Evolutionary conservation across 768 basidiomycete genomes (phyloP).

Genomic region (Lactifluus volemus): DNA sequence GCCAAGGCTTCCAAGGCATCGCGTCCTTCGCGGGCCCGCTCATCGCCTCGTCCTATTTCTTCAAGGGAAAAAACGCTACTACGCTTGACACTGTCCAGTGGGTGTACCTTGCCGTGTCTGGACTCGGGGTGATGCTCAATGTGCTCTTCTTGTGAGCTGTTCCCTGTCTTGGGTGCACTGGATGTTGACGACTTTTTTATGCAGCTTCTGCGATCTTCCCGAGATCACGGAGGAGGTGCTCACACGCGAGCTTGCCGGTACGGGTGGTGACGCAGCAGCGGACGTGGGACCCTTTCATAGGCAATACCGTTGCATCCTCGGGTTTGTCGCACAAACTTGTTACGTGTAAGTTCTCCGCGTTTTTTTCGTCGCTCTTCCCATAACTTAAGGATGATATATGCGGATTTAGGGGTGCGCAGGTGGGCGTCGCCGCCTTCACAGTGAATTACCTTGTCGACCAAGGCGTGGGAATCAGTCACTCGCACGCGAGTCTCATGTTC

Average conservation of each 20-base stretch:
- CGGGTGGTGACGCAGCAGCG: constrained; percentile 28
- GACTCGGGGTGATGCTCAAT: constrained; percentile 53
- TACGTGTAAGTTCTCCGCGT: constrained; percentile 40
- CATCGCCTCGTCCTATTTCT: constrained; percentile 70
- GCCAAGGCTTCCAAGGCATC: constrained; percentile 72
- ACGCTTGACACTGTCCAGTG: constrained; percentile 62
- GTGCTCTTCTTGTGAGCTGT: constrained; percentile 49
- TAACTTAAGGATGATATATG: neutral
- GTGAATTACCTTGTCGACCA: constrained; percentile 66
- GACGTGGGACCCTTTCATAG: constrained; percentile 53
- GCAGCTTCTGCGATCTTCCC: constrained; percentile 54
- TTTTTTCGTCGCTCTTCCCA: neutral
- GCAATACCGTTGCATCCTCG: constrained; percentile 64
- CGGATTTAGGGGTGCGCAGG: constrained; percentile 47
- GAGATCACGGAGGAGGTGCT: constrained; percentile 66
- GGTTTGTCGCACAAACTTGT: constrained; percentile 62
- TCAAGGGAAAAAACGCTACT: constrained; percentile 51
- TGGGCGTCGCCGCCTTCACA: constrained; percentile 56
- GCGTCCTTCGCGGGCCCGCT: constrained; percentile 67
- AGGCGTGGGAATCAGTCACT: constrained; percentile 40
- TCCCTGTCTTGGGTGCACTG: neutral
- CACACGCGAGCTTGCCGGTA: constrained; percentile 37
- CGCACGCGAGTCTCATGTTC: constrained; percentile 53
- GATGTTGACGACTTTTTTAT: neutral
- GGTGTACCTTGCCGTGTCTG: constrained; percentile 59